Evolutionary conservation across 2,329 filamentous ascomycete genomes (phyloP), one percentile per base, ranked within the genome.

Genomic region (Didymellaceae sp.): DNA sequence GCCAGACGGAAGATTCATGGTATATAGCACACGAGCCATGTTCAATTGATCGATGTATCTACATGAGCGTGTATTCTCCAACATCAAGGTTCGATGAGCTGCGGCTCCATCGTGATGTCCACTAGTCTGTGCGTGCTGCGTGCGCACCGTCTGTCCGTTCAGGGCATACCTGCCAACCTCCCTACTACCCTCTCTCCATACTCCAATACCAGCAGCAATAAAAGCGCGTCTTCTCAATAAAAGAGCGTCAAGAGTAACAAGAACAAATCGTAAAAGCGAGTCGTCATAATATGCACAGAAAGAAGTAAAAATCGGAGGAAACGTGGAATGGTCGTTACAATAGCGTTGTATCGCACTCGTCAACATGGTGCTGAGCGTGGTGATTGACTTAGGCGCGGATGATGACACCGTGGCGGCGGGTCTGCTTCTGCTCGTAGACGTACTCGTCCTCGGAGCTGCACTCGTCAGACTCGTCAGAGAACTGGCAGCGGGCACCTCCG

Each of bases 401-500:
- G 62, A 78, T 67, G 40, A 79, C 70, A 55, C 76, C 77, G 53
- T 79, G 75, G 55, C 77, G 70, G 55, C 77, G 71, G 49, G 77
- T 78, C 32, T 72, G 71, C 74, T 77, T 77, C 62, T 75, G 72
- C 62, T 79, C 74, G 75, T 86, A 84, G 53, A 63, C 57, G 58
- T 65, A 63, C 66, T 86, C 84, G 57, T 87, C 86, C 63, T 87
- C 87, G 64, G 82, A 88, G 62, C 86, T 91, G 80, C 87, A 90
- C 47, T 84, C 83, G 44, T 79, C 83, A 57, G 81, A 83, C 54
- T 88, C 85, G 67, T 90, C 87, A 59, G 83, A 84, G 78, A 89
- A 94, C 68, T 90, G 90, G 77, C 93, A 97, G 73, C 90, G 87
- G 55, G 86, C 81, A 63, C 93, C 93, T 65, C 91, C 91, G 71